Evolutionary conservation across 768 basidiomycete genomes (phyloP).

Genomic region (Amylocystis lapponica): DNA sequence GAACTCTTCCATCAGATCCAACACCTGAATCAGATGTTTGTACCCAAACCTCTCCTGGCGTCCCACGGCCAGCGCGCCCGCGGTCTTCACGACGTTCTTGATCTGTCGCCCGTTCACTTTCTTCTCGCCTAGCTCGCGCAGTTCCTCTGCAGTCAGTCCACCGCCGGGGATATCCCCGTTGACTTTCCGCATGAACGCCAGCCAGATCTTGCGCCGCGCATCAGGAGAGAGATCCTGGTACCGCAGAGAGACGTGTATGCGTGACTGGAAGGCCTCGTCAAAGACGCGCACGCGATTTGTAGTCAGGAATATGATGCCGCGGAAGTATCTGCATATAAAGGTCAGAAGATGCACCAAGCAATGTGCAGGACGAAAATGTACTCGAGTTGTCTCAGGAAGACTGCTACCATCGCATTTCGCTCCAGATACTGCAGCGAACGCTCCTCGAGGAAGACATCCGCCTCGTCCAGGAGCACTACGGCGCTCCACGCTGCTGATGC

Average conservation of each 20-base stretch:
- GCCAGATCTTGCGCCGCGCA: constrained; percentile 57
- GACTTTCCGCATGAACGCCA: constrained; percentile 47
- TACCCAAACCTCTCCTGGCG: constrained; percentile 41
- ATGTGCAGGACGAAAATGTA: background rate
- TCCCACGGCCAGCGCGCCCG: constrained; percentile 51
- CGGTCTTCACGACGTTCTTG: constrained; percentile 64
- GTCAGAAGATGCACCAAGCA: background rate
- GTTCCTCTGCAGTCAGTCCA: constrained; percentile 35
- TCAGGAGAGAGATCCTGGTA: constrained; percentile 50
- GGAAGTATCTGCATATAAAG: constrained; percentile 19
- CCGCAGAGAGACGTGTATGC: constrained; percentile 39
- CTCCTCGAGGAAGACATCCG: constrained; percentile 70
- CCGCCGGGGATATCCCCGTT: constrained; percentile 20
- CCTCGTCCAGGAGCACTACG: constrained; percentile 33
- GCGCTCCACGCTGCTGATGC: constrained; percentile 29
- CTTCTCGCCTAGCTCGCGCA: constrained; percentile 41
- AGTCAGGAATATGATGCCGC: constrained; percentile 35
- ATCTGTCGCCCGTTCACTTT: constrained; percentile 62
- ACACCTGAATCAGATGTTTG: constrained; percentile 48
- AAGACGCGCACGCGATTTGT: constrained; percentile 34
- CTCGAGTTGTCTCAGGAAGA: constrained; percentile 33
- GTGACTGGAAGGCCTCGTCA: constrained; percentile 31
- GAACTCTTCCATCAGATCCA: constrained; percentile 62
- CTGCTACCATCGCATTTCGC: constrained; percentile 69
- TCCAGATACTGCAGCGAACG: constrained; percentile 58